Evolutionary conservation across 192 early-diverging fungal genomes (phyloP), one percentile per base, ranked within the genome.

Genomic region (Phycomyces blakesleeanus): DNA sequence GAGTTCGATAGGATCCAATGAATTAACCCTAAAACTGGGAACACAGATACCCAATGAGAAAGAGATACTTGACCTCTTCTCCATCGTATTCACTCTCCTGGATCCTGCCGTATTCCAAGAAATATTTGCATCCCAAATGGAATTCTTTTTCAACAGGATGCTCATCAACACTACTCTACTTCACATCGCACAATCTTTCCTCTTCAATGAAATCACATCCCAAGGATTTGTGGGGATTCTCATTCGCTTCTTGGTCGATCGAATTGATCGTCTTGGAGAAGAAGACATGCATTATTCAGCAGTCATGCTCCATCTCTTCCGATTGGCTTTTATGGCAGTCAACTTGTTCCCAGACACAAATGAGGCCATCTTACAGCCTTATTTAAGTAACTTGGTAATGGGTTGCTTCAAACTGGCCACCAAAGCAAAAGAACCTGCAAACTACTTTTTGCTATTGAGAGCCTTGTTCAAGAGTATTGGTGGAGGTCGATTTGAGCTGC

Each of bases 401-500:
- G 85, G 89, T 39, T 92, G 87, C 25, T 86, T 99, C 66, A 90
- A 92, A 53, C 77, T 89, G 3, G 87, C 93, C 5, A 72, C 88
- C 7, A 93, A 86, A 25, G 88, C 98, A 0, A 89, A 90, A 63
- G 81, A 91, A 27, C 93, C 96, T 2, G 76, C 87, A 44, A 93
- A 96, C 76, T 98, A 97, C 76, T 98, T 98, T 76, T 61, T 93
- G 57, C 77, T 99, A 0, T 72, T 99, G 22, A 90, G 94, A 10
- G 82, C 87, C 1, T 79, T 98, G 8, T 99, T 98, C 78, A 84
- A 96, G 25, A 93, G 93, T 66, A 98, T 99, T 64, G 96, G 94
- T 37, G 96, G 95, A 25, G 98, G 96, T 3, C 86, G 93, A 27
- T 98, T 96, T 74, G 96, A 98, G 73, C 61, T 87, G 40, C 82